phyloP scores from a whole-genome alignment of 2,329 filamentous ascomycete species.

The Hymenoscyphus salicellus region DNA sequence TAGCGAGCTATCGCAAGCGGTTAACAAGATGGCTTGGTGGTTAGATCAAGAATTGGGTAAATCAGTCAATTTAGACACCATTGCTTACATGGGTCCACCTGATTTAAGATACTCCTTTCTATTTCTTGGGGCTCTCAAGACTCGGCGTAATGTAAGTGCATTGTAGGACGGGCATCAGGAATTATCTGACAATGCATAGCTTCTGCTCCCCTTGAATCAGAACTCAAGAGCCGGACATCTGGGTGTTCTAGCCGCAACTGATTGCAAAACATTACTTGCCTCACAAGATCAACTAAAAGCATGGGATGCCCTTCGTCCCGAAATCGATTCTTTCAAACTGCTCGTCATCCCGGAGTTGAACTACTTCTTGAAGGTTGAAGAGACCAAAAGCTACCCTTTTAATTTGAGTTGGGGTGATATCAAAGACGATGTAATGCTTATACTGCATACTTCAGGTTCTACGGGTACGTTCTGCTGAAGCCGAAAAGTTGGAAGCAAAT shows the following conservation, averaged over 20 bases:
- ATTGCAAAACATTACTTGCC: conserved; percentile 5
- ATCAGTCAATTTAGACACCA: background rate
- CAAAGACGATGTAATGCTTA: conserved; percentile 11
- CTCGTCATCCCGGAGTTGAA: background rate
- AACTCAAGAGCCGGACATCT: conserved; percentile 8
- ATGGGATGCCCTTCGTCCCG: conserved; percentile 5
- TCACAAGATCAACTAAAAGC: background rate
- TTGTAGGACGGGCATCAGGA: background rate
- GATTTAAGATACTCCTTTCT: conserved; percentile 9
- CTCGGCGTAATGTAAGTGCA: background rate
- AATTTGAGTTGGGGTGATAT: conserved; percentile 3
- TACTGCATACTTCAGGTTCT: conserved; percentile 15
- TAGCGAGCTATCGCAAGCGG: conserved; percentile 7
- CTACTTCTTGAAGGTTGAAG: conserved; percentile 1
- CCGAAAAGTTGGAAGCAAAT: background rate
- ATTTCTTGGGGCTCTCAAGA: background rate
- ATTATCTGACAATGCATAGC: background rate
- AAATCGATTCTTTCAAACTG: conserved; percentile 5
- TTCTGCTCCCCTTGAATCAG: conserved; percentile 7
- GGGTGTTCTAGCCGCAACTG: background rate
- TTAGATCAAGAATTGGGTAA: conserved; percentile 4
- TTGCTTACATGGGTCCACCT: conserved; percentile 6
- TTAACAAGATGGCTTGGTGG: conserved; percentile 6
- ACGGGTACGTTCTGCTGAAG: background rate
- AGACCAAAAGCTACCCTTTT: conserved; percentile 2